Evolutionary conservation across 2,329 filamentous ascomycete species (phyloP), one percentile per base, ranked within the genome.

Genomic region (Camptophora hylomeconis): DNA sequence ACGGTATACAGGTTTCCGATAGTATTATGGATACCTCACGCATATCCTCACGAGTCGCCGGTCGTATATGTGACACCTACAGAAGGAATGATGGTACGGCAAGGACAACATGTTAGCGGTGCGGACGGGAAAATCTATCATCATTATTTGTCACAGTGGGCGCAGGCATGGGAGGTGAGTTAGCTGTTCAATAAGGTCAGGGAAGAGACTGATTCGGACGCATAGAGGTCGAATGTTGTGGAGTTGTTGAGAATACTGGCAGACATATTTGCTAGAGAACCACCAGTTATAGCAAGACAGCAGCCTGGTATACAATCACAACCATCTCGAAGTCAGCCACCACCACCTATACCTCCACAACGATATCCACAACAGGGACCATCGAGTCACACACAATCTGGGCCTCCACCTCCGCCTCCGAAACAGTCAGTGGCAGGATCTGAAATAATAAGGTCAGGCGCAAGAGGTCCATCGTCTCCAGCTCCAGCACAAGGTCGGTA

Each of bases 251-350:
- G 72, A 10, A 79, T 92, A 16, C 58, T 98, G 3, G 71, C 79
- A 41, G 82, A 89, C 30, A 66, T 95, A 13, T 98, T 98, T 50
- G 78, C 84, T 20, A 92, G 92, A 56, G 89, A 98, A 47, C 89
- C 89, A 6, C 89, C 89, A 0, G 81, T 95, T 3, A 74, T 89
- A 36, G 74, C 84, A 18, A 75, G 74, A 42, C 65, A 67, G 45
- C 60, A 64, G 41, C 49, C 49, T 20, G 48, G 49, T 18, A 34
- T 41, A 23, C 50, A 46, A 33, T 44, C 43, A 28, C 53, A 53
- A 21, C 44, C 53, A 14, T 47, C 48, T 24, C 53, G 52, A 9
- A 32, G 51, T 7, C 42, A 42, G 25, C 42, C 45, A 33, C 72
- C 75, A 26, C 78, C 79, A 17, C 74, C 76, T 8, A 54, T 79